Evolutionary conservation across 2,329 filamentous ascomycete species (phyloP).

Genomic region (Sporothrix globosa): DNA sequence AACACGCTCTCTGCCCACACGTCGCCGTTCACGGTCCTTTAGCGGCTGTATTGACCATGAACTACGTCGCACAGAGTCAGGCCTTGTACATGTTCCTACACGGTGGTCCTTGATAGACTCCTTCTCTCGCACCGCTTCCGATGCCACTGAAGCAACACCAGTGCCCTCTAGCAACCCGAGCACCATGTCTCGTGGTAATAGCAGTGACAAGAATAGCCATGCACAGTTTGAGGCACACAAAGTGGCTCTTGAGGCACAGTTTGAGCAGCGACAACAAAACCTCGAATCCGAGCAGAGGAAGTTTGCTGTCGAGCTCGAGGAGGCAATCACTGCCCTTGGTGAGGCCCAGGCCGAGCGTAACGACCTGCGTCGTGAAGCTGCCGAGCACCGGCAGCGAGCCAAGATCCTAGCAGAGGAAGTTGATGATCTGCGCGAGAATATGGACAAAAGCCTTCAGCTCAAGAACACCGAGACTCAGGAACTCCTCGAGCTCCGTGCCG

Average conservation of each 20-base stretch:
- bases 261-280: constrained; percentile 22
- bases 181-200: not conserved
- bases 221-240: constrained; percentile 22
- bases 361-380: not conserved
- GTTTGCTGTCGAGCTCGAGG: constrained; percentile 16
- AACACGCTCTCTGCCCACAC: not conserved
- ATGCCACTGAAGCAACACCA: not conserved
- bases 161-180: not conserved
- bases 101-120: not conserved
- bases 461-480: not conserved
- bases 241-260: constrained; percentile 25
- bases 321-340: not conserved
- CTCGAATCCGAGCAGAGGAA: constrained; percentile 14
- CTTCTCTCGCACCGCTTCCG: not conserved
- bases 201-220: constrained; percentile 11
- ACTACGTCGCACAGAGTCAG: not conserved
- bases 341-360: constrained; percentile 2
- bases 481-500: not conserved
- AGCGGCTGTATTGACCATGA: constrained; percentile 13
- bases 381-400: constrained; percentile 9
- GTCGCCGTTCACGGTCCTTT: constrained; percentile 20
- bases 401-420: not conserved
- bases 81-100: not conserved
- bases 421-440: constrained; percentile 3
- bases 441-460: constrained; percentile 1